Conservation (phyloP, 2,329 filamentous ascomycete genomes). For the Xylaria sp. region DNA sequence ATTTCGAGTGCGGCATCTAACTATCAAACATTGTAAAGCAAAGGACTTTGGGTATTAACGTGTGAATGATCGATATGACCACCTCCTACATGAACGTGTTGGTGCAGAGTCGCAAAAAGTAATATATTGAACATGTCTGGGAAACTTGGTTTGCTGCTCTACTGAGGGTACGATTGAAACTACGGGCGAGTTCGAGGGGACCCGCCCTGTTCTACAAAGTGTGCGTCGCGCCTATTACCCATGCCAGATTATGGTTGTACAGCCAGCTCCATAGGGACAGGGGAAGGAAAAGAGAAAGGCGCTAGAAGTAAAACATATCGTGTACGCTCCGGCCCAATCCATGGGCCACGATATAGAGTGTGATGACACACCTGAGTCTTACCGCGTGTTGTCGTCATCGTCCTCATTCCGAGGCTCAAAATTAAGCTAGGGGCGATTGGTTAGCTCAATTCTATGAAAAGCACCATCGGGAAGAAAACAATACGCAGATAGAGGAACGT, state of each 20-base stretch:
- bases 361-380: not conserved
- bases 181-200: not conserved
- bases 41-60: too few species aligned
- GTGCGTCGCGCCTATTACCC: not conserved
- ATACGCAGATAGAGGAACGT: too few species aligned
- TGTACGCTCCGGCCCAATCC: not conserved
- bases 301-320: not conserved
- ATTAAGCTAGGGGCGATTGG: conserved; percentile 25
- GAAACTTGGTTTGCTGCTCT: not conserved
- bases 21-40: too few species aligned
- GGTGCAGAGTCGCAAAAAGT: not conserved
- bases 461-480: too few species aligned
- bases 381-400: conserved; percentile 20
- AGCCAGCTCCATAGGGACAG: not conserved
- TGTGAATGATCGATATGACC: too few species aligned
- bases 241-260: not conserved
- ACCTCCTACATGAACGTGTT: too few species aligned
- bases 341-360: too few species aligned
- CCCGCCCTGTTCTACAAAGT: not conserved
- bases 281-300: not conserved
- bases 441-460: conserved; percentile 4
- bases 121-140: not conserved
- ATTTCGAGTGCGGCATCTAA: too few species aligned
- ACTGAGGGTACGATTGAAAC: too few species aligned
- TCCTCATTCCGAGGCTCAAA: conserved; percentile 36